Evolutionary conservation across 1,284 basidiomycete genomes (phyloP).

Genomic region (Mycosarcoma maydis): DNA sequence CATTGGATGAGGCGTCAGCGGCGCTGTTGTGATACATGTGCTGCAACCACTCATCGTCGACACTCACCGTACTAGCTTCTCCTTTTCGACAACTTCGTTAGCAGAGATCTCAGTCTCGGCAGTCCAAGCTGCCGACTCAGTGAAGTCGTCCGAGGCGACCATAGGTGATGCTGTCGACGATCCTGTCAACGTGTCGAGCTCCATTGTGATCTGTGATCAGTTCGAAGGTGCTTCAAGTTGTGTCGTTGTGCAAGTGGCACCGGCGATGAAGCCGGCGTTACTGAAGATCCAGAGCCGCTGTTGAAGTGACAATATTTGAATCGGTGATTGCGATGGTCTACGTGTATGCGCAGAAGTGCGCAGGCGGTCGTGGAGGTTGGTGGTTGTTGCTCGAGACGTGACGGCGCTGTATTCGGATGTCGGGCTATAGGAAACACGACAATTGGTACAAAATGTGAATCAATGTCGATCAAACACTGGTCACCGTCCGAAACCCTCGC

Average conservation of each 20-base stretch:
- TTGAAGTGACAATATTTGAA: no score
- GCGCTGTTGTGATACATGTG: not conserved
- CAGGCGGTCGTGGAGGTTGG: not conserved
- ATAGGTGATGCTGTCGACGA: constrained; percentile 36
- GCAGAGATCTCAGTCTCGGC: constrained; percentile 60
- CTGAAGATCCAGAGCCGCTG: not conserved
- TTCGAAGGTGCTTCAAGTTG: not conserved
- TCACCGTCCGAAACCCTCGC: no score
- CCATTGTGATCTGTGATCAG: constrained; percentile 3
- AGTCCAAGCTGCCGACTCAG: constrained; percentile 51
- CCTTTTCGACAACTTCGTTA: constrained; percentile 66
- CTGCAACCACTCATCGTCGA: not conserved
- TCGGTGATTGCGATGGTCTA: not conserved
- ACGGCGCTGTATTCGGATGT: no score
- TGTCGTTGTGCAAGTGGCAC: not conserved
- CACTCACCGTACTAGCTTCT: constrained; percentile 60
- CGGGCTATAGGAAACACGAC: no score
- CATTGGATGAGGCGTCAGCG: not conserved
- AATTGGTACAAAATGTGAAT: no score
- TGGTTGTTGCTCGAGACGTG: no score
- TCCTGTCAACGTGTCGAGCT: constrained; percentile 8
- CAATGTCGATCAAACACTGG: no score
- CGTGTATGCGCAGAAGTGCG: no score
- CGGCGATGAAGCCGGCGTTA: not conserved
- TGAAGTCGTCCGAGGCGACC: constrained; percentile 36